These are phyloP conservation scores for Lecanicillium sp. DNA, from an alignment of 2,329 filamentous ascomycete genomes.

Conservation along the genomic window DNA sequence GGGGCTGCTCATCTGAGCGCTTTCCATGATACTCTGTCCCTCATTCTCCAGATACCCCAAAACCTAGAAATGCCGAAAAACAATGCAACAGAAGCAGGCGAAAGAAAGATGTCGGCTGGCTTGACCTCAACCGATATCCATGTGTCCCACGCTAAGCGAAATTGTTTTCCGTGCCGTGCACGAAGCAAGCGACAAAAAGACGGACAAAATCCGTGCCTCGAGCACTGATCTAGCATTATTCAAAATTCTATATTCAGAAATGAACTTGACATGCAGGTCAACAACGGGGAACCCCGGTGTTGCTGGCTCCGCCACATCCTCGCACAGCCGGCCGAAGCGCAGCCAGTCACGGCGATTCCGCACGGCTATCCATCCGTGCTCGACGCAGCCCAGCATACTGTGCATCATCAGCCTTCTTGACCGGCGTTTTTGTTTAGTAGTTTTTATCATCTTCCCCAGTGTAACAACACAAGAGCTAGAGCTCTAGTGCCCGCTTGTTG, in stretches of 20 bases:
- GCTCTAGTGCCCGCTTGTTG: too few relatives aligned
- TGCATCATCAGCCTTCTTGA: constrained; percentile 1
- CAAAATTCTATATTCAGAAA: too few relatives aligned
- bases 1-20: too few relatives aligned
- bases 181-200: neutral
- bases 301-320: neutral
- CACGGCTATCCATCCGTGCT: constrained; percentile 7
- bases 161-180: neutral
- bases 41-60: too few relatives aligned
- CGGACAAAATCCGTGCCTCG: neutral
- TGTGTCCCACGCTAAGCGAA: neutral
- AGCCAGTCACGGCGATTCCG: constrained; percentile 11
- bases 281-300: too few relatives aligned
- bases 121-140: neutral
- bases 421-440: neutral
- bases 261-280: too few relatives aligned
- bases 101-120: neutral
- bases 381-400: constrained; percentile 5
- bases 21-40: too few relatives aligned
- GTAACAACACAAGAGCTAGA: neutral
- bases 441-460: neutral
- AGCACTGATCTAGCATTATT: too few relatives aligned
- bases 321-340: neutral
- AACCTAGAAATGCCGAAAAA: too few relatives aligned
- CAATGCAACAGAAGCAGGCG: neutral